Evolutionary conservation across 345 rosid species (phyloP).

Genomic region (Ceriops decandra): DNA sequence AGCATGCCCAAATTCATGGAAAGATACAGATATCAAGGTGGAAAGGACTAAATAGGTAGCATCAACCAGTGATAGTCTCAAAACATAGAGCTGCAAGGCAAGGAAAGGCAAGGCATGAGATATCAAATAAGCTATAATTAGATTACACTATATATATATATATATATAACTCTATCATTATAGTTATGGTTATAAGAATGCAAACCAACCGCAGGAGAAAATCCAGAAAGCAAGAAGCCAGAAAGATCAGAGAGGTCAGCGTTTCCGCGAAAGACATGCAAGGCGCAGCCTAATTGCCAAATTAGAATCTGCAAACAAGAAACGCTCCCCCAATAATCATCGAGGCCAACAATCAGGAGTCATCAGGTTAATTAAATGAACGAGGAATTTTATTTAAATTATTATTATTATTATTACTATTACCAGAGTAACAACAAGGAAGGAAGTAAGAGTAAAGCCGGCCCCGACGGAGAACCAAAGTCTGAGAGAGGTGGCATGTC

Average conservation of each 20-base stretch:
- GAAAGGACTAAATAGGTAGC: slow-evolving; percentile 47
- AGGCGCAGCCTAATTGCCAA: slow-evolving; percentile 30
- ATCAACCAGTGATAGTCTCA: slow-evolving; percentile 48
- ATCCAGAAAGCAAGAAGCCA: slow-evolving; percentile 21
- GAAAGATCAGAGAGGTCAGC: background rate
- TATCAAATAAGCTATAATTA: too few species aligned
- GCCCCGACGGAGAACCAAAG: slow-evolving; percentile 85
- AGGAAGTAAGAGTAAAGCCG: slow-evolving; percentile 57
- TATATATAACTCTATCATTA: too few species aligned
- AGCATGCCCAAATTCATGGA: slow-evolving; percentile 91
- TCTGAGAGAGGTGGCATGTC: slow-evolving; percentile 39
- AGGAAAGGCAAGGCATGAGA: background rate
- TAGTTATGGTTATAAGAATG: background rate
- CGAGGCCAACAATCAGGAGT: too few species aligned
- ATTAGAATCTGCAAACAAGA: slow-evolving; percentile 17
- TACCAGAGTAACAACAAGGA: slow-evolving; percentile 44
- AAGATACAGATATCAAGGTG: slow-evolving; percentile 63
- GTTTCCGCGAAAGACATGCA: slow-evolving; percentile 13
- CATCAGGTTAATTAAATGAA: background rate
- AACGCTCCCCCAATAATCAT: background rate
- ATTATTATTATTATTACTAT: background rate
- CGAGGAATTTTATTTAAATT: background rate
- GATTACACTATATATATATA: too few species aligned
- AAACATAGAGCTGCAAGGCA: slow-evolving; percentile 32
- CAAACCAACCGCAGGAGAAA: slow-evolving; percentile 19